Evolutionary conservation across 78 protist species (phyloP).

Genomic region (Protostelium mycophagum): DNA sequence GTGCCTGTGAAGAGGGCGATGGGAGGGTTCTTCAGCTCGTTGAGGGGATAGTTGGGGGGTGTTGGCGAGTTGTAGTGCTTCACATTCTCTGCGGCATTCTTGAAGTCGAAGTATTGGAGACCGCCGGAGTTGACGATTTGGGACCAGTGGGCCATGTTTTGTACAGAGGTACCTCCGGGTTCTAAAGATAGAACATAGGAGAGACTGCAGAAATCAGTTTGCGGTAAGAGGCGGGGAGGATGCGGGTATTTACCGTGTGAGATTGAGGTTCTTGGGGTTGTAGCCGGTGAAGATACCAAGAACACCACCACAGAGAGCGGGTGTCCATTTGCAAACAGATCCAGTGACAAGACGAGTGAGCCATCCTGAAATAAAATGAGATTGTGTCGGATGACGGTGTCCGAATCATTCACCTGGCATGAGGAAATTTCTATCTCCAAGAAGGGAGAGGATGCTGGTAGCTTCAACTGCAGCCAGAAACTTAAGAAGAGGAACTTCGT

Average conservation of each 20-base stretch:
- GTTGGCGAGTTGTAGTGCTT: slow-evolving; percentile 22
- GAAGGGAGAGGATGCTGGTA: slow-evolving; percentile 22
- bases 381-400: neutral
- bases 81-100: slow-evolving; percentile 24
- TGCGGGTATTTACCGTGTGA: neutral
- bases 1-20: slow-evolving; percentile 25
- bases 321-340: neutral
- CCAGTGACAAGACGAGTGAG: neutral
- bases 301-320: neutral
- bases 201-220: neutral
- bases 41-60: slow-evolving; percentile 33
- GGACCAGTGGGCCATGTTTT: slow-evolving; percentile 62
- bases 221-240: neutral
- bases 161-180: slow-evolving; percentile 65
- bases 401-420: slow-evolving; percentile 26
- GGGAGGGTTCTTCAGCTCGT: slow-evolving; percentile 14
- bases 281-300: neutral
- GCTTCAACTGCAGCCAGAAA: slow-evolving; percentile 35
- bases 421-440: slow-evolving; percentile 55
- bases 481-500: slow-evolving; percentile 10
- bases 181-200: slow-evolving; percentile 26
- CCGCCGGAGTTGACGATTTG: slow-evolving; percentile 37
- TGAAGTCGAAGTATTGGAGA: slow-evolving; percentile 24
- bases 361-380: neutral
- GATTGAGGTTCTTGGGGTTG: neutral